Conservation (phyloP, 2,329 filamentous ascomycete species). For the Colletotrichum shisoi region DNA sequence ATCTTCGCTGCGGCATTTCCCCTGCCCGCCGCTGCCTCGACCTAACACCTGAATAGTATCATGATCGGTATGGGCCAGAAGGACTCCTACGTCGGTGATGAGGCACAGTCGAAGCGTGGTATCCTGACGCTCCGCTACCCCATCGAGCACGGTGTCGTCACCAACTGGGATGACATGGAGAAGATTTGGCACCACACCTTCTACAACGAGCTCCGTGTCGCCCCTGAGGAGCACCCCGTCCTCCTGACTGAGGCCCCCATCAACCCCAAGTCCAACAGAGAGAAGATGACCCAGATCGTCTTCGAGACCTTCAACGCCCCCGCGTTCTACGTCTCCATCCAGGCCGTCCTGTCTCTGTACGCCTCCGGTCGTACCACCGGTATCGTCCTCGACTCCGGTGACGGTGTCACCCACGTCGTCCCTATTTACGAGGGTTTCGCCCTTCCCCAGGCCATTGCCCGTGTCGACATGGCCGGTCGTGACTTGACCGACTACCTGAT, state of each 20-base stretch:
- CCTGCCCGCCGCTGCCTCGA: constrained; percentile 37
- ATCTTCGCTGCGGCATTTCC: constrained; percentile 23
- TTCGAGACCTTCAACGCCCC: constrained; percentile 99
- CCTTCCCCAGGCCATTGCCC: constrained; percentile 98
- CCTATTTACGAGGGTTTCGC: constrained; percentile 99
- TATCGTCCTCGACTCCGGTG: constrained; percentile 99
- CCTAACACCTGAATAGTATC: constrained; percentile 72
- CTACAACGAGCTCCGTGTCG: constrained; percentile 99
- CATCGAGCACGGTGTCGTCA: constrained; percentile 99
- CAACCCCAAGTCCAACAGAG: constrained; percentile 99
- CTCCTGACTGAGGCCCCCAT: constrained; percentile 99
- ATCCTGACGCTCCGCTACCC: constrained; percentile 99
- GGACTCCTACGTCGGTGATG: constrained; percentile 99
- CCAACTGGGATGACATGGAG: constrained; percentile 99
- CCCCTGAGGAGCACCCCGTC: constrained; percentile 99
- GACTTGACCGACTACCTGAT: constrained; percentile 99
- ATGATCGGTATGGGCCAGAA: constrained; percentile 99
- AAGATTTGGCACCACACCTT: constrained; percentile 99
- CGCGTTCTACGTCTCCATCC: constrained; percentile 99
- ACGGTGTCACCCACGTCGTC: constrained; percentile 99
- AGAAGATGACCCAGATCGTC: constrained; percentile 99
- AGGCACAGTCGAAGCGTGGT: constrained; percentile 99
- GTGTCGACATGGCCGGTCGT: constrained; percentile 99
- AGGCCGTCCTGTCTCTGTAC: constrained; percentile 98
- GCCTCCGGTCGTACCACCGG: constrained; percentile 99